These are phyloP conservation scores for Macrotyloma uniflorum DNA, from an alignment of 306 rosid species.

Conservation along the genomic window DNA sequence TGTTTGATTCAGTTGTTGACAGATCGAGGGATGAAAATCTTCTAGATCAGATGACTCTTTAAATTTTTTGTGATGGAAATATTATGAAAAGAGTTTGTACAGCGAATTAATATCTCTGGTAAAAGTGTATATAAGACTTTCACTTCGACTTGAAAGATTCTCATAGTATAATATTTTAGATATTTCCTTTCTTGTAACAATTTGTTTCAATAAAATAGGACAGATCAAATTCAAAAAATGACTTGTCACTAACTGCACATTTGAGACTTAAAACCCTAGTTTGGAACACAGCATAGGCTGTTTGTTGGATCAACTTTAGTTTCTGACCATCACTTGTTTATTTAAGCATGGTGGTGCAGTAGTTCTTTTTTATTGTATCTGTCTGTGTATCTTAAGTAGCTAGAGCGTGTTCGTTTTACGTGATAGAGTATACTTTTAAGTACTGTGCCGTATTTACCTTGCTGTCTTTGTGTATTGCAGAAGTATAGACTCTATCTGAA, in stretches of 20 bases:
- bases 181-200: neutral
- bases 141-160: neutral
- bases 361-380: no score
- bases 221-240: neutral
- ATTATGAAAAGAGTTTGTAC: neutral
- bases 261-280: neutral
- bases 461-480: constrained; percentile 52
- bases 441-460: neutral
- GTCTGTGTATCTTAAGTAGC: neutral
- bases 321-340: neutral
- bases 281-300: constrained; percentile 8
- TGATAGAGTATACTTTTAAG: neutral
- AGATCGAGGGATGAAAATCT: neutral
- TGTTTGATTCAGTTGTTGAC: neutral
- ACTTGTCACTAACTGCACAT: neutral
- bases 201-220: neutral
- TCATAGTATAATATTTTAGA: neutral
- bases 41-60: constrained; percentile 2
- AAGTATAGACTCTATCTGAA: constrained; percentile 73
- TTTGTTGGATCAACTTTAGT: neutral
- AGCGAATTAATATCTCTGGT: neutral
- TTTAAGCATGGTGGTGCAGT: no score
- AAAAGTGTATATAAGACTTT: neutral
- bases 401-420: neutral
- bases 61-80: neutral